Percentiles rank a stretch among this genome's conserved stretches.
Conservation (phyloP, 2,329 filamentous ascomycete genomes). For the Amphichorda felina region DNA sequence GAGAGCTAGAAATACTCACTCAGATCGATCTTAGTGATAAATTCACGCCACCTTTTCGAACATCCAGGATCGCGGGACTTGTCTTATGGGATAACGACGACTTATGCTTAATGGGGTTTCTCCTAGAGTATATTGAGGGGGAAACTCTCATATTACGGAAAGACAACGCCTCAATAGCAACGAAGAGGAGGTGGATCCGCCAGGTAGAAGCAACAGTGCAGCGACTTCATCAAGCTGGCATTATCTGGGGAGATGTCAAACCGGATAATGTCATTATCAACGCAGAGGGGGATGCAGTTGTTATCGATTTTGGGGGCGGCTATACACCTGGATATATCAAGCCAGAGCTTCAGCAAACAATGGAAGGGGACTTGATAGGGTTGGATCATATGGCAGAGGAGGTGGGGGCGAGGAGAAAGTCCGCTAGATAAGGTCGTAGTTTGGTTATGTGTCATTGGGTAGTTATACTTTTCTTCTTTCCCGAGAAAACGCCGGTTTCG, state of each 20-base stretch:
- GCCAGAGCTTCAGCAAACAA: constrained; percentile 7
- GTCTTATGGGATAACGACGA: neutral
- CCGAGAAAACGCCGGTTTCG: too few relatives aligned
- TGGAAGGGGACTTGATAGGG: constrained; percentile 3
- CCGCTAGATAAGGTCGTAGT: too few relatives aligned
- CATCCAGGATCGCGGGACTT: neutral
- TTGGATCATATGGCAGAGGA: neutral
- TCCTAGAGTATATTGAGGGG: neutral
- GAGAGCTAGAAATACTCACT: neutral
- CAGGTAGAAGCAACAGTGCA: constrained; percentile 7
- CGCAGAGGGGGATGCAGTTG: constrained; percentile 12
- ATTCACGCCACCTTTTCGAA: neutral
- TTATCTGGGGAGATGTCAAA: constrained; percentile 19
- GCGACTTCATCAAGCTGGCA: constrained; percentile 10
- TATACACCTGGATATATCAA: constrained; percentile 14
- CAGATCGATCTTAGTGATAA: neutral
- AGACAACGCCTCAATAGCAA: neutral
- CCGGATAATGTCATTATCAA: constrained; percentile 17
- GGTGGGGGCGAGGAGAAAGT: too few relatives aligned
- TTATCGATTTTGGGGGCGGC: constrained; percentile 17
- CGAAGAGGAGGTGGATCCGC: constrained; percentile 6
- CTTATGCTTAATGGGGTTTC: neutral
- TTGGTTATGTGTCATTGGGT: too few relatives aligned
- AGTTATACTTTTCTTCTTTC: too few relatives aligned
- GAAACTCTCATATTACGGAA: neutral